These are phyloP conservation scores for Scheffersomyces stambukii DNA, from an alignment of 1,139 yeast species.

Conservation along the genomic window DNA sequence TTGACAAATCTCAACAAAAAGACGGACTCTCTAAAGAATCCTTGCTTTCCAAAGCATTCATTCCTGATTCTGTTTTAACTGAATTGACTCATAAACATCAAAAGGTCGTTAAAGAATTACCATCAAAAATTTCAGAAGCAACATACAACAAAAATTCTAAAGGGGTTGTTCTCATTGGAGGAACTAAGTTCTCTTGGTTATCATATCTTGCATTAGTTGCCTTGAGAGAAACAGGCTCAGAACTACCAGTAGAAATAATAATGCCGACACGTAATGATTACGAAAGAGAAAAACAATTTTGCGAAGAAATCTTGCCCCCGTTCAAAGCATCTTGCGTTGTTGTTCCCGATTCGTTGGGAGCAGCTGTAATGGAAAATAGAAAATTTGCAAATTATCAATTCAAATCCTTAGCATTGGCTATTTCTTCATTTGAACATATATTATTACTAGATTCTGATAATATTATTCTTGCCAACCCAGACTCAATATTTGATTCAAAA, in stretches of 20 bases:
- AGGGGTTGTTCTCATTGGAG: constrained; percentile 39
- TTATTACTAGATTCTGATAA: constrained; percentile 43
- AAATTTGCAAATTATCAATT: constrained; percentile 34
- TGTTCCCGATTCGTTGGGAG: constrained; percentile 33
- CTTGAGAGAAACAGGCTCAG: constrained; percentile 32
- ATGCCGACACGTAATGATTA: constrained; percentile 32
- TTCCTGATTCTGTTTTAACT: constrained; percentile 19
- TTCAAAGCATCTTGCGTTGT: constrained; percentile 28
- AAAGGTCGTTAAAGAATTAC: constrained; percentile 20
- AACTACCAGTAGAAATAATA: constrained; percentile 34
- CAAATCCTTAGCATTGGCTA: constrained; percentile 36
- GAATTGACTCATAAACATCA: constrained; percentile 25
- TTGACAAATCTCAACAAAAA: constrained; percentile 17
- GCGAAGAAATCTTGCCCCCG: constrained; percentile 21
- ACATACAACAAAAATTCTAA: constrained; percentile 22
- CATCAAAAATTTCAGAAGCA: constrained; percentile 19
- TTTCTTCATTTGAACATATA: constrained; percentile 40
- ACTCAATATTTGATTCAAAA: constrained; percentile 44
- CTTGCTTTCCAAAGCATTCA: constrained; percentile 26
- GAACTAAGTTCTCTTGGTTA: constrained; percentile 36
- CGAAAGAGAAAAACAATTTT: constrained; percentile 24
- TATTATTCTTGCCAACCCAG: constrained; percentile 33
- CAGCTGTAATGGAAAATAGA: constrained; percentile 31
- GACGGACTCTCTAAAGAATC: constrained; percentile 25
- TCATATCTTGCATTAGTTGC: constrained; percentile 32